Percentiles rank a stretch among this genome's conserved stretches.
Evolutionary conservation across 2,329 filamentous ascomycete species (phyloP).

Genomic region (Diaporthe batatas): DNA sequence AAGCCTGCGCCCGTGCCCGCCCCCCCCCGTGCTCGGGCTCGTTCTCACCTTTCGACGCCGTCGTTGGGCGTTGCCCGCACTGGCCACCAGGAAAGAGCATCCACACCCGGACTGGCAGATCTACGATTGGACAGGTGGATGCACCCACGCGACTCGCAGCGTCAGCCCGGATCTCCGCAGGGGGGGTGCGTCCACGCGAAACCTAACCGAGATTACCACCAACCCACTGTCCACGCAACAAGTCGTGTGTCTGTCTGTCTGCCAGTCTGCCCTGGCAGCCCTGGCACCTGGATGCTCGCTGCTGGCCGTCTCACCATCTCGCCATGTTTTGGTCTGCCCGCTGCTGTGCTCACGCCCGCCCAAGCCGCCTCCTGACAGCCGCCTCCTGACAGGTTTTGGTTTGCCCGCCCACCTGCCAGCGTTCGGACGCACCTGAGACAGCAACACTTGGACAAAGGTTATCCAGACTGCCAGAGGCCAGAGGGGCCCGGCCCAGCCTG

Average conservation of each 20-base stretch:
- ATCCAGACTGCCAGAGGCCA: no score
- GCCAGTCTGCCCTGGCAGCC: no score
- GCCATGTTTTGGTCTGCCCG: constrained; percentile 14
- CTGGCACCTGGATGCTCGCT: constrained; percentile 16
- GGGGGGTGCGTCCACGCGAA: constrained; percentile 29
- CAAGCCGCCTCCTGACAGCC: constrained; percentile 7
- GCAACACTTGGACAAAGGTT: constrained; percentile 5
- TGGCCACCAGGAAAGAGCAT: neutral
- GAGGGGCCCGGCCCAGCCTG: constrained; percentile 21
- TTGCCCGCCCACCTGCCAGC: neutral
- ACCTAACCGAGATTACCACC: constrained; percentile 34
- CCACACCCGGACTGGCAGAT: constrained; percentile 1
- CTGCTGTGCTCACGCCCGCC: constrained; percentile 4
- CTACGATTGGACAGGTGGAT: constrained; percentile 23
- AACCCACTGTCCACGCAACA: constrained; percentile 9
- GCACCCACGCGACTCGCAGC: constrained; percentile 24
- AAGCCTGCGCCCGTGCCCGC: neutral
- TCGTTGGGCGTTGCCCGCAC: constrained; percentile 9
- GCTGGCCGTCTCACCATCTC: constrained; percentile 25
- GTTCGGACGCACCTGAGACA: constrained; percentile 28
- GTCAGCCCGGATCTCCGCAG: constrained; percentile 28
- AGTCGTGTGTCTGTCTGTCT: neutral
- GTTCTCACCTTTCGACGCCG: constrained; percentile 17
- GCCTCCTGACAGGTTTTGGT: neutral
- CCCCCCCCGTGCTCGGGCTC: no score